phyloP scores from a whole-genome alignment of 1,284 basidiomycete genomes.

The Ustilago nuda region DNA sequence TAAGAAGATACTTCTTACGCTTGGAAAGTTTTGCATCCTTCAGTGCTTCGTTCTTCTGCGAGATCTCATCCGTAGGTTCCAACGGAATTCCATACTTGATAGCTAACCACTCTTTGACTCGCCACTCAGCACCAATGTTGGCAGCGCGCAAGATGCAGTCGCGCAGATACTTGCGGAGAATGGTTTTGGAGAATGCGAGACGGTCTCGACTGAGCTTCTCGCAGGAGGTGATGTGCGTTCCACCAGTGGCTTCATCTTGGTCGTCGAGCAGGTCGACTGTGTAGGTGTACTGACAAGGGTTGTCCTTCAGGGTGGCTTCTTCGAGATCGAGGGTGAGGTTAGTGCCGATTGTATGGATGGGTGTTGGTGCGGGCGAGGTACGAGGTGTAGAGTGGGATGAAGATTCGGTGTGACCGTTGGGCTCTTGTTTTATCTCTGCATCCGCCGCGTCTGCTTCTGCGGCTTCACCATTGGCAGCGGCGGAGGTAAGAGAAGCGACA shows the following conservation, averaged over 20 bases:
- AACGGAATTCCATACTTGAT: conserved; percentile 83
- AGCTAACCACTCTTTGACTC: conserved; percentile 86
- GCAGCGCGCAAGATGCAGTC: conserved; percentile 92
- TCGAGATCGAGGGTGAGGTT: conserved; percentile 82
- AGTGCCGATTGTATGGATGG: conserved; percentile 78
- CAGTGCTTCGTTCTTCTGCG: conserved; percentile 80
- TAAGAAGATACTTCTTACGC: conserved; percentile 73
- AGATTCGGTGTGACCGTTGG: conserved; percentile 37
- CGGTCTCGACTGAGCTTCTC: conserved; percentile 84
- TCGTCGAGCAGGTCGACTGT: conserved; percentile 79
- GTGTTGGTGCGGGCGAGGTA: conserved; percentile 11
- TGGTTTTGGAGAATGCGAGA: conserved; percentile 92
- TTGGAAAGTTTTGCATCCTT: conserved; percentile 79
- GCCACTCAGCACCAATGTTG: conserved; percentile 92
- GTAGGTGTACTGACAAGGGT: conserved; percentile 86
- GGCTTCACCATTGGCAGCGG: neutral
- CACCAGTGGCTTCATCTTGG: conserved; percentile 72
- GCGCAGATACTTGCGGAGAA: conserved; percentile 92
- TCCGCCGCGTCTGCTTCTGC: conserved; percentile 1
- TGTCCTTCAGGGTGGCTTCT: conserved; percentile 79
- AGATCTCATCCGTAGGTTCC: conserved; percentile 85
- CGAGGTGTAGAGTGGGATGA: conserved; percentile 13
- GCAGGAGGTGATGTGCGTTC: conserved; percentile 83
- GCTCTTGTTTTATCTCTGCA: conserved; percentile 21
- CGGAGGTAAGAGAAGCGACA: conserved; percentile 70